Percentiles rank a stretch among this genome's conserved stretches.
Conservation (phyloP, 495 filamentous ascomycete species). For the Hypoxylon lienhwacheense region DNA sequence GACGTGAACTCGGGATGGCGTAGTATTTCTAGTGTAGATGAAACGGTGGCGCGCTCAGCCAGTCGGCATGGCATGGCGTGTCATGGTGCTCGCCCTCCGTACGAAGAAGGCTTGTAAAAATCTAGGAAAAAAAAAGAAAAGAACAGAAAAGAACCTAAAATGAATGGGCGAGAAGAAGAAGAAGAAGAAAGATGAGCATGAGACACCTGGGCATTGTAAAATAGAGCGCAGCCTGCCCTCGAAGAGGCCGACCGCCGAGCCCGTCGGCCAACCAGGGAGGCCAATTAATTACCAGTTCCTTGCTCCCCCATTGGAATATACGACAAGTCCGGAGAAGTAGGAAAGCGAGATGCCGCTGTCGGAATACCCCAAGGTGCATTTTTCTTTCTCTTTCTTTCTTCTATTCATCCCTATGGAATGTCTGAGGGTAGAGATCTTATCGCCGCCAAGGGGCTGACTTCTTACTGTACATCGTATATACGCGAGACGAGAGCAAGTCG, state of each 20-base stretch:
- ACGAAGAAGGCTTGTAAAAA: background rate
- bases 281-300: constrained; percentile 20
- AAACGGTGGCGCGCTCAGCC: constrained; percentile 19
- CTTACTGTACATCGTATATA: too few species aligned
- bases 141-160: background rate
- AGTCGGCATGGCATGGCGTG: constrained; percentile 21
- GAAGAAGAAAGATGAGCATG: background rate
- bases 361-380: constrained; percentile 32
- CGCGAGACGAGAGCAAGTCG: too few species aligned
- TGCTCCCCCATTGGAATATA: constrained; percentile 9
- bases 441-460: too few species aligned
- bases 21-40: constrained; percentile 24
- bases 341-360: constrained; percentile 14
- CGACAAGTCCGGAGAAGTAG: constrained; percentile 13
- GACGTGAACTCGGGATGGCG: too few species aligned
- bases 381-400: too few species aligned
- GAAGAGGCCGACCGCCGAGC: background rate
- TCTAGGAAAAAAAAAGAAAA: background rate
- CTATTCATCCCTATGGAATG: too few species aligned
- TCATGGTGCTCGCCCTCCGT: too few species aligned
- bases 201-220: too few species aligned
- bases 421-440: too few species aligned
- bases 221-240: too few species aligned
- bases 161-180: background rate
- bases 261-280: constrained; percentile 12